phyloP scores from a whole-genome alignment of 768 basidiomycete species.

The Mycena venus region DNA sequence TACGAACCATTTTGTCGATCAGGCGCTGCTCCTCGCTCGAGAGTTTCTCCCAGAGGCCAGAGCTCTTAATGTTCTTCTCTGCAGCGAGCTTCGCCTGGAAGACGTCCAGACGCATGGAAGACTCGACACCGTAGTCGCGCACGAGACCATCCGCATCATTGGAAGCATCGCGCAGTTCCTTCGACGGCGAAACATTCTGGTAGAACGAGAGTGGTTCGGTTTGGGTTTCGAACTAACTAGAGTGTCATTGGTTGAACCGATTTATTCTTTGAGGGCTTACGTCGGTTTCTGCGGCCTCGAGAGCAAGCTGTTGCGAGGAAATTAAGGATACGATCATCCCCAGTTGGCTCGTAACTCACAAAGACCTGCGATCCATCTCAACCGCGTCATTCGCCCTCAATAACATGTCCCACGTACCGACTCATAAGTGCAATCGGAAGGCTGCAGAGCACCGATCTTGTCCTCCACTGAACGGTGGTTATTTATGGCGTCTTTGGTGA shows the following conservation, averaged over 20 bases:
- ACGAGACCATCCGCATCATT: slow-evolving; percentile 79
- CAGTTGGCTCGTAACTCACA: slow-evolving; percentile 59
- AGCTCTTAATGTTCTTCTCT: slow-evolving; percentile 74
- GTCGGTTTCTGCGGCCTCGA: slow-evolving; percentile 72
- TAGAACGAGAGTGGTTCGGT: slow-evolving; percentile 81
- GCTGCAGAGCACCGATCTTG: slow-evolving; percentile 68
- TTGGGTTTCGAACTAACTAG: slow-evolving; percentile 51
- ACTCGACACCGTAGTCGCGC: slow-evolving; percentile 81
- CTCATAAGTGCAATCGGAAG: slow-evolving; percentile 72
- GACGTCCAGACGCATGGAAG: slow-evolving; percentile 86
- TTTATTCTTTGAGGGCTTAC: not conserved
- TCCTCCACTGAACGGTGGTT: slow-evolving; percentile 69
- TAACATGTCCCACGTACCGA: slow-evolving; percentile 61
- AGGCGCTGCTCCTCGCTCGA: slow-evolving; percentile 78
- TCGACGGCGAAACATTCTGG: slow-evolving; percentile 82
- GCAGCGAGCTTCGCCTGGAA: slow-evolving; percentile 81
- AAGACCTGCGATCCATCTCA: slow-evolving; percentile 66
- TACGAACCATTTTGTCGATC: slow-evolving; percentile 85
- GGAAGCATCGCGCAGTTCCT: slow-evolving; percentile 86
- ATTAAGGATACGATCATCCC: not conserved
- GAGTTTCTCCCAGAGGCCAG: slow-evolving; percentile 73
- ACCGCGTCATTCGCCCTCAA: not conserved
- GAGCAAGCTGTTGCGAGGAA: slow-evolving; percentile 57
- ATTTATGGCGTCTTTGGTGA: slow-evolving; percentile 72
- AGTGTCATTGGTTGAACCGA: not conserved